A percentile compares a stretch with the other conserved stretches of the same genome.
Conservation (phyloP, 2,329 filamentous ascomycete species). For the Sporothrix pseudoabietina region DNA sequence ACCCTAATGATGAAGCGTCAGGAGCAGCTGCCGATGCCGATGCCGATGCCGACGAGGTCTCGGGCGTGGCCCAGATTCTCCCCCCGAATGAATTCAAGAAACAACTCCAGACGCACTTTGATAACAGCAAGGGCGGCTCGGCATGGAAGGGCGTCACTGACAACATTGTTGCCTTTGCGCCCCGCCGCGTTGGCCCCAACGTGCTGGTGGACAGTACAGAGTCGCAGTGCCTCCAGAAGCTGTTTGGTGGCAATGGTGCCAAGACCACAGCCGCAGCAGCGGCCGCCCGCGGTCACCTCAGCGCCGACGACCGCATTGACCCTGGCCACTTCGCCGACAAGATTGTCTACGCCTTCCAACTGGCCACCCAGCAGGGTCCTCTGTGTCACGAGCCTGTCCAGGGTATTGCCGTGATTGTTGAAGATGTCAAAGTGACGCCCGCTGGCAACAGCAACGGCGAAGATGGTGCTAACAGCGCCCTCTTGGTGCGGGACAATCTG, state of each 20-base stretch:
- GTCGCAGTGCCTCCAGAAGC: slow-evolving; percentile 69
- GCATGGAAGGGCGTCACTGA: slow-evolving; percentile 76
- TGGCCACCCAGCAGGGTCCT: slow-evolving; percentile 84
- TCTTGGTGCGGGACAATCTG: slow-evolving; percentile 58
- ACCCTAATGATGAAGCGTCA: slow-evolving; percentile 38
- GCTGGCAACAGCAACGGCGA: slow-evolving; percentile 48
- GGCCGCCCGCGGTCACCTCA: slow-evolving; percentile 36
- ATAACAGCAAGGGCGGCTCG: slow-evolving; percentile 56
- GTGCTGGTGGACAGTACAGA: slow-evolving; percentile 82
- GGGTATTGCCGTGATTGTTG: slow-evolving; percentile 86
- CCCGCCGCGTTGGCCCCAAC: slow-evolving; percentile 82
- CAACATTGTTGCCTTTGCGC: slow-evolving; percentile 87
- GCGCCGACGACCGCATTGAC: slow-evolving; percentile 54
- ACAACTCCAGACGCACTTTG: slow-evolving; percentile 68
- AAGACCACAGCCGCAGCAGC: slow-evolving; percentile 41
- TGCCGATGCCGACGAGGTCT: slow-evolving; percentile 60
- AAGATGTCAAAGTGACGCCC: slow-evolving; percentile 68
- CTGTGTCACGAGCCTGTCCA: slow-evolving; percentile 92
- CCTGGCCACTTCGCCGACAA: slow-evolving; percentile 82
- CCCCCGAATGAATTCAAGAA: slow-evolving; percentile 75
- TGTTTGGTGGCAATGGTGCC: slow-evolving; percentile 54
- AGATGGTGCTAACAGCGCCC: background rate
- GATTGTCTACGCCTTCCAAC: slow-evolving; percentile 90
- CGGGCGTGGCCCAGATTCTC: slow-evolving; percentile 63
- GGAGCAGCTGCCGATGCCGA: slow-evolving; percentile 44